Conservation (phyloP, 305 asterid genomes). For the Coffea humblotiana region DNA sequence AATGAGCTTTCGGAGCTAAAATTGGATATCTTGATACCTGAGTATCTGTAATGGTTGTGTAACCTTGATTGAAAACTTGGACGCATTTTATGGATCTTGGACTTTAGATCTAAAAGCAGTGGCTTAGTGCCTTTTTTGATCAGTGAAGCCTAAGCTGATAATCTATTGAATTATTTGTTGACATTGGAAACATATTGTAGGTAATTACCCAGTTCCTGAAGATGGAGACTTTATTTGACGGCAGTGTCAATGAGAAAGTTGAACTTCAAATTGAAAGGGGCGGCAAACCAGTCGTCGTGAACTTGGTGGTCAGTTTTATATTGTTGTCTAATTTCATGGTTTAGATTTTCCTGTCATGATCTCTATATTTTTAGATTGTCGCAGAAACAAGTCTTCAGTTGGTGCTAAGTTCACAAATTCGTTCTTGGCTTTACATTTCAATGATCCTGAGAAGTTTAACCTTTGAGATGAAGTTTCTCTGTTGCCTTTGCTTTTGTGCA, state of each 20-base stretch:
- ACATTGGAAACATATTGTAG: conserved; percentile 47
- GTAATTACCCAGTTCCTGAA: conserved; percentile 90
- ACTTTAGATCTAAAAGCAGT: not conserved
- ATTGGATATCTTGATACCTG: not conserved
- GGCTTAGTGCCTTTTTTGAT: not conserved
- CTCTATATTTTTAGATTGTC: not conserved
- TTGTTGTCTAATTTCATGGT: not conserved
- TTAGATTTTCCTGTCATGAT: not conserved
- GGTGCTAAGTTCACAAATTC: not conserved
- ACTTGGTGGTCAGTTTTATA: conserved; percentile 55
- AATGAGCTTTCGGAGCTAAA: not conserved
- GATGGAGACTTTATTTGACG: conserved; percentile 93
- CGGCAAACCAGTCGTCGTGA: conserved; percentile 76
- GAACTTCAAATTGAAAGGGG: conserved; percentile 98
- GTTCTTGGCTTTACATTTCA: not conserved
- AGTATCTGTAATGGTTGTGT: not conserved
- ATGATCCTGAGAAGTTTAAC: not conserved
- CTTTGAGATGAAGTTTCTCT: not conserved
- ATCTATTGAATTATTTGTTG: conserved; percentile 11
- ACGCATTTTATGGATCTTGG: not conserved
- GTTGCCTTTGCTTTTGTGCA: conserved; percentile 3
- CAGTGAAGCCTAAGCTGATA: not conserved
- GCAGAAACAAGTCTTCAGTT: not conserved
- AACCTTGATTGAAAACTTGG: not conserved
- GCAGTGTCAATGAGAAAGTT: conserved; percentile 64